These are phyloP conservation scores for Tephrocybe sp. DNA, from an alignment of 768 basidiomycete species.

Conservation along the genomic window DNA sequence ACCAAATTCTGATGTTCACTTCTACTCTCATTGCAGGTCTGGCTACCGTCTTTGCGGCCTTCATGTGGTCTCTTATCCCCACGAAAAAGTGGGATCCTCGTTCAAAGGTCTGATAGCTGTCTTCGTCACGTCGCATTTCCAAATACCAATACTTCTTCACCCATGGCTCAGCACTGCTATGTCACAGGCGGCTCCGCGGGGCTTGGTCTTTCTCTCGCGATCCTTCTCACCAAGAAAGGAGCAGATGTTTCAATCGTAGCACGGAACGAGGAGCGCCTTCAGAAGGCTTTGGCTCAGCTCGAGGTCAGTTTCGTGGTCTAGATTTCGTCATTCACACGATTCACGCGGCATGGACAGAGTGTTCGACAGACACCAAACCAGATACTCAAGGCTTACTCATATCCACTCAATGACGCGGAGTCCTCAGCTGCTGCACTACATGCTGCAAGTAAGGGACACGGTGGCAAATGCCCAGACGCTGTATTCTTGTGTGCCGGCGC, in stretches of 20 bases:
- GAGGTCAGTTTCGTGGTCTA: conserved; percentile 54
- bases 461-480: conserved; percentile 66
- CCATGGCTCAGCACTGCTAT: conserved; percentile 85
- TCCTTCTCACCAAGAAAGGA: conserved; percentile 62
- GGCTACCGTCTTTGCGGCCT: conserved; percentile 4
- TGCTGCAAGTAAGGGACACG: conserved; percentile 51
- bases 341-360: conserved; percentile 34
- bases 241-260: conserved; percentile 88
- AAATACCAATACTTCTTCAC: neutral
- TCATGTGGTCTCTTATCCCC: conserved; percentile 20
- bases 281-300: conserved; percentile 57
- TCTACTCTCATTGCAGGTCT: neutral
- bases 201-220: conserved; percentile 75
- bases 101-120: conserved; percentile 30
- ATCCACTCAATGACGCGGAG: conserved; percentile 51
- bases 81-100: conserved; percentile 42
- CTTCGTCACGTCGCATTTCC: neutral
- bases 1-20: conserved; percentile 2
- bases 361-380: conserved; percentile 56
- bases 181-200: conserved; percentile 88
- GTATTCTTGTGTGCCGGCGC: conserved; percentile 80
- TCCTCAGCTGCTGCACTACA: conserved; percentile 61
- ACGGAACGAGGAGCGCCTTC: conserved; percentile 62
- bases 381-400: conserved; percentile 63
- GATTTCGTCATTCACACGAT: conserved; percentile 15